Evolutionary conservation across 2,329 filamentous ascomycete species (phyloP), one percentile per base, ranked within the genome.

Genomic region (Dryadomyces quercus-mongolicae): DNA sequence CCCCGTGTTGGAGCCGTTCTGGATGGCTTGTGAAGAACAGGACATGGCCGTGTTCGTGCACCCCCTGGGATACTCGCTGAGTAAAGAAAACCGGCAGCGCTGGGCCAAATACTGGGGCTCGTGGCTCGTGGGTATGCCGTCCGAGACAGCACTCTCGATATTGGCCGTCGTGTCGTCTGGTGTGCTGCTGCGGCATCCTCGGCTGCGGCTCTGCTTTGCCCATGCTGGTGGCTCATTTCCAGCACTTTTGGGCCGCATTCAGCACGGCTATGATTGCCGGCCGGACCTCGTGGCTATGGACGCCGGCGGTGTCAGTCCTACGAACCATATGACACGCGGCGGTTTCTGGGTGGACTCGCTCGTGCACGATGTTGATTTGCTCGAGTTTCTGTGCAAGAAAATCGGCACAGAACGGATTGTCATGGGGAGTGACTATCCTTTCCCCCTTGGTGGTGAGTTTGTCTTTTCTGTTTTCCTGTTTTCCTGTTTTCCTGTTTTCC

Each of bases 41-140:
- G 43, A 53, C 34, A 53, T 53, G 51, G 51, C 43, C 51, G 51
- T 53, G 15, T 53, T 53, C 40, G 51, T 53, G 51, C 51, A 53
- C 16, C 51, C 51, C n/a, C 44, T 53, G n/a, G 51, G 51, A 1
- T 53, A 53, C 18, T 25, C 43, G 9, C 34, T 53, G n/a, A 42
- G 18, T 8, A 25, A 25, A 10, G 51, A 46, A 10, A 47, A 53
- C 31, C n/a, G 16, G 2, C 5, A 25, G 31, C 31, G 43, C 6
- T 53, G 51, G 51, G 31, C 25, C 25, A 22, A 34, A 18, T 47
- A 53, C 51, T 53, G 51, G 51, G 51, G 51, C 34, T 20, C 51
- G 16, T 53, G 51, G 51, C 51, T 53, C 8, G 51, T 53, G 10
- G 51, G 51, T 4, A 53, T 53, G 51, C 51, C 51, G 25, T 6